A percentile compares a stretch with the other conserved stretches of the same genome.
Conservation (phyloP, 1,284 basidiomycete genomes). For the Ceratorhiza oryzae-sativae region DNA sequence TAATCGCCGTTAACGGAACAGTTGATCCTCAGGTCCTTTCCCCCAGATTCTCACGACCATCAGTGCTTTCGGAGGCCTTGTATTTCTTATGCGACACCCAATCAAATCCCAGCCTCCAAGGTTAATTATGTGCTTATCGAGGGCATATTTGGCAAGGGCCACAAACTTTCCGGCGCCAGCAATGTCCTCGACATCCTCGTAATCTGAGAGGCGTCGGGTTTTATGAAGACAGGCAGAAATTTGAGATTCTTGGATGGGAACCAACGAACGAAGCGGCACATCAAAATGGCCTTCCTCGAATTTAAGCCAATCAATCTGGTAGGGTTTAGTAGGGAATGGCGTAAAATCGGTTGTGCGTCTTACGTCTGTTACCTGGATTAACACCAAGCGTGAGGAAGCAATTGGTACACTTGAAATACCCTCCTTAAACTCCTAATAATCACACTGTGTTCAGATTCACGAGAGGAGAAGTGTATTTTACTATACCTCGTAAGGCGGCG, state of each 20-base stretch:
- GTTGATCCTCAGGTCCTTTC: background rate
- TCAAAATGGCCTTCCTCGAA: background rate
- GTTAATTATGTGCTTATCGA: background rate
- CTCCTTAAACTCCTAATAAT: too few species aligned
- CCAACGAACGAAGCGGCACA: background rate
- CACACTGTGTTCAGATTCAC: too few species aligned
- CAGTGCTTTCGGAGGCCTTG: background rate
- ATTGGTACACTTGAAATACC: too few species aligned
- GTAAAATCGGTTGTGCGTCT: background rate
- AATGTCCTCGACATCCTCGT: background rate
- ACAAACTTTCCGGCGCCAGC: background rate
- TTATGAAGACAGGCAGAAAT: background rate
- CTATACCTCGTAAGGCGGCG: too few species aligned
- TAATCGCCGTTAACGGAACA: too few species aligned
- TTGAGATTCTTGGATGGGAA: background rate
- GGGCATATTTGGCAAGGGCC: background rate
- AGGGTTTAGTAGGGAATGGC: background rate
- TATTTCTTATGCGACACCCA: background rate
- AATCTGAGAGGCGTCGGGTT: background rate
- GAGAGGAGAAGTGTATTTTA: too few species aligned
- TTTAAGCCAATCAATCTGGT: background rate
- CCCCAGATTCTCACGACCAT: background rate
- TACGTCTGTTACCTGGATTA: background rate
- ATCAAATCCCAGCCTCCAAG: background rate
- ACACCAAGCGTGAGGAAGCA: background rate